Percentiles rank a stretch among this genome's conserved stretches.
phyloP scores from a whole-genome alignment of 257 asterid species.

The Lavandula angustifolia region DNA sequence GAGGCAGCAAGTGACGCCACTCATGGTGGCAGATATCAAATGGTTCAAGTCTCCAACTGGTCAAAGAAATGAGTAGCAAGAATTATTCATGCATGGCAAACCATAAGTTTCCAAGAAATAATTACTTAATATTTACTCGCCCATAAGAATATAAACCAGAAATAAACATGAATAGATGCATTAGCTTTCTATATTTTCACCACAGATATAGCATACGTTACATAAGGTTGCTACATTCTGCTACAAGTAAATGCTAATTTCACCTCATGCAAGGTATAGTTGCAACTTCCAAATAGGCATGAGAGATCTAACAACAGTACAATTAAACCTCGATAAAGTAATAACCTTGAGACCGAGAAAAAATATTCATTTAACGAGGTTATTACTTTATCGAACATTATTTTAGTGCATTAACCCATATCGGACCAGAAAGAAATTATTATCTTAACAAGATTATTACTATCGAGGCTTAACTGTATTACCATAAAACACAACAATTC shows the following conservation, averaged over 20 bases:
- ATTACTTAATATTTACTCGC: not conserved
- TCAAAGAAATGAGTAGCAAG: not conserved
- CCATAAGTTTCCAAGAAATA: not conserved
- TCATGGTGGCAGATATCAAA: slow-evolving; percentile 56
- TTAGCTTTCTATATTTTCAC: not conserved
- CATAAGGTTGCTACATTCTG: no score
- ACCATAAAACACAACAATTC: no score
- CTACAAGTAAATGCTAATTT: no score
- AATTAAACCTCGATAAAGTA: no score
- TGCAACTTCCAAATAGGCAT: not conserved
- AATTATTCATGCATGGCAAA: not conserved
- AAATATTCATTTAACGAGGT: no score
- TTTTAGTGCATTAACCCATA: no score
- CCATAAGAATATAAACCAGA: not conserved
- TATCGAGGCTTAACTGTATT: no score
- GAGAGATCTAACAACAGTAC: not conserved
- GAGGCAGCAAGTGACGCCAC: slow-evolving; percentile 61
- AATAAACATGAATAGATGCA: not conserved
- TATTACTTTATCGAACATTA: no score
- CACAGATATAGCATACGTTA: not conserved
- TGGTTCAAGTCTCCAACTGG: slow-evolving; percentile 54
- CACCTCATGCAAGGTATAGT: not conserved
- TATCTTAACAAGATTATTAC: no score
- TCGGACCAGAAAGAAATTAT: no score
- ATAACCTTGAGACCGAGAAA: no score